Conservation (phyloP, 257 asterid genomes). For the Ligustrum vulgare region DNA sequence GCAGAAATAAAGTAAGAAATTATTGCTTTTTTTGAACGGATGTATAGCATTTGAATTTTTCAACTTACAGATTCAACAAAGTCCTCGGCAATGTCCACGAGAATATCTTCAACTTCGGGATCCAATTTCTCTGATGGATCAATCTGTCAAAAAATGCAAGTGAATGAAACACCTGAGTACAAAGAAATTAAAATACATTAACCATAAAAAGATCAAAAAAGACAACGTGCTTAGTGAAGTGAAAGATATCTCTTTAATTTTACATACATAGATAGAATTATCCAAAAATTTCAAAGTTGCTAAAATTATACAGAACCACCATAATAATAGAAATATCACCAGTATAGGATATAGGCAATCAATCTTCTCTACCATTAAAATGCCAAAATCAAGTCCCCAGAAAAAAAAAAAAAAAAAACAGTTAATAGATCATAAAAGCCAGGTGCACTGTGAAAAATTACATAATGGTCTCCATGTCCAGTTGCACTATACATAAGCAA, state of each 20-base stretch:
- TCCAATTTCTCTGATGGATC: conserved; percentile 88
- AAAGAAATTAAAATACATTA: background rate
- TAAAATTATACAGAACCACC: background rate
- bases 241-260: background rate
- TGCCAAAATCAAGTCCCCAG: background rate
- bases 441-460: conserved; percentile 8
- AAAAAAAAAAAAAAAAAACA: background rate
- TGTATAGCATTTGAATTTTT: conserved; percentile 4
- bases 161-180: conserved; percentile 21
- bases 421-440: background rate
- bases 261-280: background rate
- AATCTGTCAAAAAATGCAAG: conserved; percentile 47
- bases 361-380: background rate
- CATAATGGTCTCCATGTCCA: background rate
- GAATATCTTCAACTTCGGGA: conserved; percentile 82
- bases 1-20: background rate
- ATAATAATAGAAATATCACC: background rate
- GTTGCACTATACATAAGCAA: background rate
- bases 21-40: background rate
- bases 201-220: background rate
- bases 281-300: background rate
- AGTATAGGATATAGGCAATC: background rate
- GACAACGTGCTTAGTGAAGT: background rate
- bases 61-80: conserved; percentile 92
- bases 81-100: conserved; percentile 85